Conservation (phyloP, 2,329 filamentous ascomycete genomes). For the Lecanicillium sp. region DNA sequence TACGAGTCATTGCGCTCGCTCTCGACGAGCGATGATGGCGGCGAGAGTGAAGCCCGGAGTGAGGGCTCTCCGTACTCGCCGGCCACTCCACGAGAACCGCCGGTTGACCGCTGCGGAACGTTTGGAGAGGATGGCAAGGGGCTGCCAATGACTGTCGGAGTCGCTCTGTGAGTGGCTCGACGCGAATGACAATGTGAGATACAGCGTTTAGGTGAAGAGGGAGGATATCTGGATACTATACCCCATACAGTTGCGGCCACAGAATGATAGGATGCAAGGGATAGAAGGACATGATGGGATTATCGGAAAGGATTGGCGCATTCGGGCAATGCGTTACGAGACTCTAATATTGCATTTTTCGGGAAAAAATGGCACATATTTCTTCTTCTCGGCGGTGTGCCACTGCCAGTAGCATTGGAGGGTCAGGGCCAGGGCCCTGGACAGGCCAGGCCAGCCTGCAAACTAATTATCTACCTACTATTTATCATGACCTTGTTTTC, state of each 20-base stretch:
- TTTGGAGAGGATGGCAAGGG: conserved; percentile 24
- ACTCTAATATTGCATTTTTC: conserved; percentile 1
- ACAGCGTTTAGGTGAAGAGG: neutral
- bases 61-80: conserved; percentile 45
- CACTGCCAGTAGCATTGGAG: neutral
- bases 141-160: conserved; percentile 18
- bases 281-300: neutral
- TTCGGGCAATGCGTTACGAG: conserved; percentile 5
- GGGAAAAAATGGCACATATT: neutral
- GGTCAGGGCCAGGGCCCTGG: neutral
- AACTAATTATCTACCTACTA: too few relatives aligned
- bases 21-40: conserved; percentile 41
- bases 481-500: too few relatives aligned
- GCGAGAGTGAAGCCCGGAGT: conserved; percentile 28
- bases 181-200: neutral
- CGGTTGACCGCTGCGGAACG: conserved; percentile 29
- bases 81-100: conserved; percentile 33
- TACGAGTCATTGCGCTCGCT: conserved; percentile 41
- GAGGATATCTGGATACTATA: conserved; percentile 6
- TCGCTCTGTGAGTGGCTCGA: conserved; percentile 23
- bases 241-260: neutral
- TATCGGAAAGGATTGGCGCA: neutral
- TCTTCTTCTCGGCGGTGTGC: neutral
- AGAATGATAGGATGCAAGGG: neutral
- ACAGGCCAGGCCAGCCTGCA: too few relatives aligned